These are phyloP conservation scores for Pseudogymnoascus sp. DNA, from an alignment of 2,329 filamentous ascomycete species.

Conservation along the genomic window DNA sequence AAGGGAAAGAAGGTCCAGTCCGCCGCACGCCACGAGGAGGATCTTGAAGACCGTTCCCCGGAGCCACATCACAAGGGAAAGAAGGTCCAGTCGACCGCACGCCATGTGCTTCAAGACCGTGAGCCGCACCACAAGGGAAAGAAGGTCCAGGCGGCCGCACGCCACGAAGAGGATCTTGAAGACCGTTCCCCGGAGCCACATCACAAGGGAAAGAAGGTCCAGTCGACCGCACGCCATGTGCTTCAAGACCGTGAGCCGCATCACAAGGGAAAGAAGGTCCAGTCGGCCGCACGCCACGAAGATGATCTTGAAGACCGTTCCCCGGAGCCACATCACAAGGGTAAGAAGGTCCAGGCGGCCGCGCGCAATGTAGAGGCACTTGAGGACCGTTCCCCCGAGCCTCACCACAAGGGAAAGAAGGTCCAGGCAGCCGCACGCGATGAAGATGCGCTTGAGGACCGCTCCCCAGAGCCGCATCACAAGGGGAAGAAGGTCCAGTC, in stretches of 20 bases:
- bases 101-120: no score
- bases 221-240: no score
- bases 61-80: constrained; percentile 2
- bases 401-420: not conserved
- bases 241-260: constrained; percentile 9
- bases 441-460: no score
- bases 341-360: not conserved
- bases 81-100: not conserved
- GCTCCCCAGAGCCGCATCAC: no score
- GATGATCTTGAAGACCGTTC: no score
- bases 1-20: not conserved
- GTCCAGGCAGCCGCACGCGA: no score
- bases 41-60: constrained; percentile 7
- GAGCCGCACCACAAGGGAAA: not conserved
- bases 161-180: not conserved
- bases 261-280: not conserved
- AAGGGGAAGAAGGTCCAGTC: no score
- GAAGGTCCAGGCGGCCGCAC: not conserved
- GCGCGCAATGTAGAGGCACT: no score
- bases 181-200: not conserved
- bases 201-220: not conserved
- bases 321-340: not conserved
- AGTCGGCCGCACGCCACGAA: not conserved
- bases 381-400: not conserved
- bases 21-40: no score